Percentiles rank a stretch among this genome's conserved stretches.
Evolutionary conservation across 2,329 filamentous ascomycete species (phyloP).

Genomic region (Apiospora sp.): DNA sequence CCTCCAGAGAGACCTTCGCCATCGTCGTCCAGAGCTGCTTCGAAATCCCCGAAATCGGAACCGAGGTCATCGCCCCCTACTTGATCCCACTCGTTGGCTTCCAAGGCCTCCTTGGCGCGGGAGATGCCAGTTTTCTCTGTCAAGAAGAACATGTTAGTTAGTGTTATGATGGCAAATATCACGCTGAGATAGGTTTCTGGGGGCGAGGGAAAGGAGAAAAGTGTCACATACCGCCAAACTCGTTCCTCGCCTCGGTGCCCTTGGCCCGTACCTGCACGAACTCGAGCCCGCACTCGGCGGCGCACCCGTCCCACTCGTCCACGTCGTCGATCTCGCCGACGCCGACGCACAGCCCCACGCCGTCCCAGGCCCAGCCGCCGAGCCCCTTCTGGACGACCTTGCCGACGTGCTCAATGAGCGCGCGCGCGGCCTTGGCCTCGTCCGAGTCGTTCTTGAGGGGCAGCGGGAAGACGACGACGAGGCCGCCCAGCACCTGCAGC

Average conservation of each 20-base stretch:
- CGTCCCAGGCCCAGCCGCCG: slow-evolving; percentile 71
- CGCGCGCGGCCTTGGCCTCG: slow-evolving; percentile 41
- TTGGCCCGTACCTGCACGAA: slow-evolving; percentile 63
- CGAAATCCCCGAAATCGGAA: slow-evolving; percentile 46
- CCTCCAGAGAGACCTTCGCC: slow-evolving; percentile 27
- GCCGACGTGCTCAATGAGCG: slow-evolving; percentile 60
- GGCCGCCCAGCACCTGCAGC: slow-evolving; percentile 64
- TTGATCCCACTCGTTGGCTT: slow-evolving; percentile 71
- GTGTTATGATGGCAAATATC: neutral
- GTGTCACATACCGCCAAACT: slow-evolving; percentile 60
- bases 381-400: slow-evolving; percentile 64
- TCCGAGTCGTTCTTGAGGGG: slow-evolving; percentile 38
- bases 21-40: slow-evolving; percentile 39
- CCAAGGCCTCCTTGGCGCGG: slow-evolving; percentile 66
- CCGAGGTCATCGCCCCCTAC: slow-evolving; percentile 40
- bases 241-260: slow-evolving; percentile 55
- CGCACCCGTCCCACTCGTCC: slow-evolving; percentile 69
- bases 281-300: slow-evolving; percentile 65
- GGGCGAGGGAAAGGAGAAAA: neutral
- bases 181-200: neutral
- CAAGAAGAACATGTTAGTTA: neutral
- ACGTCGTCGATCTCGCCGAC: slow-evolving; percentile 55
- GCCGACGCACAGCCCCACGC: slow-evolving; percentile 66
- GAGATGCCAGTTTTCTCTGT: slow-evolving; percentile 66
- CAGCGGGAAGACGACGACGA: slow-evolving; percentile 64